A percentile compares a stretch with the other conserved stretches of the same genome.
Conservation (phyloP, 345 rosid genomes). For the Passiflora organensis region DNA sequence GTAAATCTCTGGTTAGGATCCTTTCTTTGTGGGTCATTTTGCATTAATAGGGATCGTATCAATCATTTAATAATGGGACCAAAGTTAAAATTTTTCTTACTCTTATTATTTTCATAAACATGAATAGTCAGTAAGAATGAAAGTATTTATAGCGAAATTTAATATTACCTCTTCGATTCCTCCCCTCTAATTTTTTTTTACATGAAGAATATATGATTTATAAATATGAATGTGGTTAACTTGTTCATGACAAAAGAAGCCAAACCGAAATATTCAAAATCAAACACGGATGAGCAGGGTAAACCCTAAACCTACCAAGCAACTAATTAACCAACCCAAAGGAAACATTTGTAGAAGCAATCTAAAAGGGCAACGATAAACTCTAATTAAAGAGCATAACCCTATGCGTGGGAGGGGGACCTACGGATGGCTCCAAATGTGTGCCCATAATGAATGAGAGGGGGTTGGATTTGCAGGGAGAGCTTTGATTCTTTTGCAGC, state of each 20-base stretch:
- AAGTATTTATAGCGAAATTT: too few species aligned
- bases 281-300: too few species aligned
- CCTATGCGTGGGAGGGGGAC: conserved; percentile 16
- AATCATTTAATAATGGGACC: conserved; percentile 13
- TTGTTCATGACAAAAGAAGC: neutral
- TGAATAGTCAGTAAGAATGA: too few species aligned
- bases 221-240: neutral
- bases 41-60: conserved; percentile 2
- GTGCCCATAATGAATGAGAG: conserved; percentile 34
- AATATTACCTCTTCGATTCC: too few species aligned
- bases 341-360: neutral
- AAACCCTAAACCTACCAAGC: too few species aligned
- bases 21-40: conserved; percentile 1
- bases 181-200: neutral
- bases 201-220: neutral
- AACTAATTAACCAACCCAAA: neutral
- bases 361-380: neutral
- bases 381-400: neutral
- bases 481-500: conserved; percentile 36
- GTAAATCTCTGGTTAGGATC: neutral
- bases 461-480: conserved; percentile 20
- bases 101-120: too few species aligned
- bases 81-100: neutral
- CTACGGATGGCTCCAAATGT: conserved; percentile 13
- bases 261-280: too few species aligned